Percentiles rank a stretch among this genome's conserved stretches.
Conservation (phyloP, 106 monocot species). For the Xerophyta viscosa region DNA sequence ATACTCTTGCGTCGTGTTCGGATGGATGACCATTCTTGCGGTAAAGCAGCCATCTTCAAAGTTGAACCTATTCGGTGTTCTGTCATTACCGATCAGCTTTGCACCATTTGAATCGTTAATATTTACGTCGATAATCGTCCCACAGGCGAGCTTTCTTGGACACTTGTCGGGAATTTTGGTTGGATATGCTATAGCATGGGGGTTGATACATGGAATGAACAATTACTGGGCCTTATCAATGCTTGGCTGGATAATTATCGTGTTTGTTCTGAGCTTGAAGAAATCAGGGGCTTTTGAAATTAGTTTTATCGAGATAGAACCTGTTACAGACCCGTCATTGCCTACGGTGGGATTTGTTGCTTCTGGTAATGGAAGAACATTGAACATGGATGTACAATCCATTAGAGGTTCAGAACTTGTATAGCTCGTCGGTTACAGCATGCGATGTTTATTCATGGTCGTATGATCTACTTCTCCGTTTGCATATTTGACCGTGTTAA, state of each 20-base stretch:
- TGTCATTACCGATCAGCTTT: slow-evolving; percentile 90
- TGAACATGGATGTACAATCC: slow-evolving; percentile 41
- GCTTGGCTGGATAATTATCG: slow-evolving; percentile 71
- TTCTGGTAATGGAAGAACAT: slow-evolving; percentile 40
- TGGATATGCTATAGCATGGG: slow-evolving; percentile 90
- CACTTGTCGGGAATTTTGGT: slow-evolving; percentile 93
- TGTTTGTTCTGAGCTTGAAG: slow-evolving; percentile 73
- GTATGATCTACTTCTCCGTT: too few relatives aligned
- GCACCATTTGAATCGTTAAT: slow-evolving; percentile 90
- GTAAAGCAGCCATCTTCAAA: slow-evolving; percentile 87
- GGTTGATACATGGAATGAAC: slow-evolving; percentile 90
- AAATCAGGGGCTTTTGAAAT: slow-evolving; percentile 59
- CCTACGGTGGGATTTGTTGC: slow-evolving; percentile 58
- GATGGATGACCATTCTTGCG: slow-evolving; percentile 98
- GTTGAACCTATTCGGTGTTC: slow-evolving; percentile 82
- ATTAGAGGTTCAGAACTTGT: slow-evolving; percentile 33
- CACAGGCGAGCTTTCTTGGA: slow-evolving; percentile 91
- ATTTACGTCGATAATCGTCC: slow-evolving; percentile 91
- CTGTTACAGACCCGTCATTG: slow-evolving; percentile 52
- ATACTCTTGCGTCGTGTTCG: slow-evolving; percentile 92
- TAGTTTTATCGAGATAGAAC: slow-evolving; percentile 75
- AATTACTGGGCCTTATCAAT: slow-evolving; percentile 87
- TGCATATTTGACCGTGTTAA: too few relatives aligned
- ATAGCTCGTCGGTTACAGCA: too few relatives aligned
- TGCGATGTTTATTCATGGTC: too few relatives aligned